phyloP scores from a whole-genome alignment of 2,329 filamentous ascomycete species.

The Stemphylium beticola region DNA sequence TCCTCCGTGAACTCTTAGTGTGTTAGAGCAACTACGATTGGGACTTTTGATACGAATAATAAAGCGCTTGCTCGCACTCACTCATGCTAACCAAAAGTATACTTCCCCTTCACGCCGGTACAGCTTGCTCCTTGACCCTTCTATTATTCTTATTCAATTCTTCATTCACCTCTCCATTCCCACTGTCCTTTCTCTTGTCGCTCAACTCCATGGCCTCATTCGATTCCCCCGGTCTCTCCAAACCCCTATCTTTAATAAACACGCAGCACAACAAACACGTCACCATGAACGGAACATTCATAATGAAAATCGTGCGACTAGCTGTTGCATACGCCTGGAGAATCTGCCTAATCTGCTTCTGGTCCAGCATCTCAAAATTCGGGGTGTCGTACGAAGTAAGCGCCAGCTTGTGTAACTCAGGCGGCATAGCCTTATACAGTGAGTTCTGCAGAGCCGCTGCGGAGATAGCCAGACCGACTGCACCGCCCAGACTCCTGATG shows the following conservation, averaged over 20 bases:
- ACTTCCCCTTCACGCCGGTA: no score
- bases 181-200: neutral
- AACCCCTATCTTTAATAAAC: slow-evolving; percentile 57
- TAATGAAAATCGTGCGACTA: slow-evolving; percentile 62
- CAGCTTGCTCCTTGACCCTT: neutral
- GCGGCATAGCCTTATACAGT: slow-evolving; percentile 20
- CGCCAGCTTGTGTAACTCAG: slow-evolving; percentile 15
- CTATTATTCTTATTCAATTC: neutral
- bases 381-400: slow-evolving; percentile 19
- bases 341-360: slow-evolving; percentile 43
- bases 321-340: slow-evolving; percentile 61
- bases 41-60: no score
- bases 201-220: neutral
- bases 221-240: slow-evolving; percentile 45
- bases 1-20: no score
- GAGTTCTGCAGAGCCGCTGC: slow-evolving; percentile 26
- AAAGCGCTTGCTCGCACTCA: no score
- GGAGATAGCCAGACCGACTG: slow-evolving; percentile 62
- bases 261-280: slow-evolving; percentile 58
- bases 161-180: neutral
- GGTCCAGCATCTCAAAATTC: slow-evolving; percentile 14
- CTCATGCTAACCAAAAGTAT: no score
- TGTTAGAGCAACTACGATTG: no score
- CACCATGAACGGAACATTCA: slow-evolving; percentile 62
- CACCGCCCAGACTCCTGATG: slow-evolving; percentile 64